Conservation (phyloP, 1,284 basidiomycete genomes). For the Tilletiopsis washingtonensis region DNA sequence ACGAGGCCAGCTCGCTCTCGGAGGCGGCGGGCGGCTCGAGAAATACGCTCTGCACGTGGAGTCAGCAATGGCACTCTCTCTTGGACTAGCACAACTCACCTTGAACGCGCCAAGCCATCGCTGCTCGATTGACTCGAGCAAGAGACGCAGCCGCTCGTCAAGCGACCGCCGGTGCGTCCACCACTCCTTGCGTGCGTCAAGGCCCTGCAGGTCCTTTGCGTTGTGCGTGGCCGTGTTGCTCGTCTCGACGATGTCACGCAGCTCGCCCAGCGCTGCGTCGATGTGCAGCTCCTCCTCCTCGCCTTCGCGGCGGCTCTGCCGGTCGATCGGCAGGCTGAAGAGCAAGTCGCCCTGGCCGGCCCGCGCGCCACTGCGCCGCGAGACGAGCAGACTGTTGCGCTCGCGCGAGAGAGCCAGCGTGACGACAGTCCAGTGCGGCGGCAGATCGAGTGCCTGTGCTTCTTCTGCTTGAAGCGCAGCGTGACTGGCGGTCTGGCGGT, state of each 20-base stretch:
- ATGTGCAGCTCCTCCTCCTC: slow-evolving; percentile 66
- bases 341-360: slow-evolving; percentile 4
- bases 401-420: slow-evolving; percentile 76
- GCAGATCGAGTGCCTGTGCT: slow-evolving; percentile 52
- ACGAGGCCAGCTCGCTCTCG: not conserved
- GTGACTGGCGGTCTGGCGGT: slow-evolving; percentile 2
- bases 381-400: slow-evolving; percentile 71
- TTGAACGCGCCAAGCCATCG: slow-evolving; percentile 98
- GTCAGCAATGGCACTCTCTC: not conserved
- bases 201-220: slow-evolving; percentile 65
- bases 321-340: slow-evolving; percentile 75
- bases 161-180: slow-evolving; percentile 72
- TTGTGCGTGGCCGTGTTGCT: slow-evolving; percentile 70
- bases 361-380: slow-evolving; percentile 55
- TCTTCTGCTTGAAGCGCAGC: slow-evolving; percentile 5
- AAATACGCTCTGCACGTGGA: not conserved
- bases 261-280: slow-evolving; percentile 64
- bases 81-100: slow-evolving; percentile 4
- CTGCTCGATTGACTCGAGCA: slow-evolving; percentile 80
- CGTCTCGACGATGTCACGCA: slow-evolving; percentile 66
- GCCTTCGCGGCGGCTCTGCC: slow-evolving; percentile 67
- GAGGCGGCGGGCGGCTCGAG: not conserved
- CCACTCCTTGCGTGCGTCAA: slow-evolving; percentile 62
- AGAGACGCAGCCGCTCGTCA: slow-evolving; percentile 65
- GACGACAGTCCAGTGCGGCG: slow-evolving; percentile 73